Percentiles rank a stretch among this genome's conserved stretches.
phyloP scores from a whole-genome alignment of 345 rosid species.

The Arabidopsis suecica region DNA sequence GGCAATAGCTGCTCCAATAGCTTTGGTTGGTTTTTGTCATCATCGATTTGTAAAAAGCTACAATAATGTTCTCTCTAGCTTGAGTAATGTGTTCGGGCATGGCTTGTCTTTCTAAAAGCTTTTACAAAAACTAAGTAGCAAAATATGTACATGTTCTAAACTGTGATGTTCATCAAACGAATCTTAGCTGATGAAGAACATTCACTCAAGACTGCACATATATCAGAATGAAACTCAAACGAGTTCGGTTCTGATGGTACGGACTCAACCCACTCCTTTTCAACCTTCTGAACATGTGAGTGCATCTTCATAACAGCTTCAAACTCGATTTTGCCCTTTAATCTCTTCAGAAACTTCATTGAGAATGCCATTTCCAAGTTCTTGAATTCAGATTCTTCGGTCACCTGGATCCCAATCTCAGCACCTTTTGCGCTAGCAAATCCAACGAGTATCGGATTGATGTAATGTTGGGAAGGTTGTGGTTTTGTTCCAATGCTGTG shows the following conservation, averaged over 20 bases:
- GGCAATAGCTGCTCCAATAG: too few relatives aligned
- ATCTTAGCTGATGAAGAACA: slow-evolving; percentile 58
- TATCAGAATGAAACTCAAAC: slow-evolving; percentile 57
- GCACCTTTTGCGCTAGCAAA: slow-evolving; percentile 50
- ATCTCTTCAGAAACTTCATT: slow-evolving; percentile 49
- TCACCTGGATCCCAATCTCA: slow-evolving; percentile 63
- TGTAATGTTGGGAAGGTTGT: slow-evolving; percentile 9
- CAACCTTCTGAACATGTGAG: slow-evolving; percentile 61
- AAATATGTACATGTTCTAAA: slow-evolving; percentile 11
- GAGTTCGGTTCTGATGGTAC: slow-evolving; percentile 69
- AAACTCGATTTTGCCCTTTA: slow-evolving; percentile 57
- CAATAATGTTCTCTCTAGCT: not conserved
- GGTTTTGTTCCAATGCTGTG: slow-evolving; percentile 41
- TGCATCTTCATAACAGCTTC: slow-evolving; percentile 46
- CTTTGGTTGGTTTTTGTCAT: too few relatives aligned
- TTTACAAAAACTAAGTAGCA: slow-evolving; percentile 6
- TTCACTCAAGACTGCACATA: slow-evolving; percentile 55
- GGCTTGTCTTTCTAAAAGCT: not conserved
- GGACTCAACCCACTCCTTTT: slow-evolving; percentile 69
- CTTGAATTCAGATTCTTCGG: slow-evolving; percentile 43
- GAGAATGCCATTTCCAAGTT: slow-evolving; percentile 56
- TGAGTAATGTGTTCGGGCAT: not conserved
- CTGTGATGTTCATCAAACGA: slow-evolving; percentile 62
- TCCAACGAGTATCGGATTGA: slow-evolving; percentile 60
- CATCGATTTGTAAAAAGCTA: too few relatives aligned